Evolutionary conservation across 495 filamentous ascomycete genomes (phyloP).

Genomic region (Annulohypoxylon moriforme): DNA sequence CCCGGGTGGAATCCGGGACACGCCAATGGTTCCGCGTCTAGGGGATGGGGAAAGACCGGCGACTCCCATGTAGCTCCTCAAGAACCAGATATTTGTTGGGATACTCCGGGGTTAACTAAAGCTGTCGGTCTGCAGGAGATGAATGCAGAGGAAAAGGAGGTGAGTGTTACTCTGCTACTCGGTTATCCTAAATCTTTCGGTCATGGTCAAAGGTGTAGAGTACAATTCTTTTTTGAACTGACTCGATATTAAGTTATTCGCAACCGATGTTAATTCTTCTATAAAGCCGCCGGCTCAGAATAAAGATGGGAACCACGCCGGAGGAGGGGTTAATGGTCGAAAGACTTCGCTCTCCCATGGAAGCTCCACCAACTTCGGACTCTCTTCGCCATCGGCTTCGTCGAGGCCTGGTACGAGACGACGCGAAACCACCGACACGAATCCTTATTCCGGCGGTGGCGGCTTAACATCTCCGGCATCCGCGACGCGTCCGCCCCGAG

Average conservation of each 20-base stretch:
- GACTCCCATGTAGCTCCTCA: constrained; percentile 70
- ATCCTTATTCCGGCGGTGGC: constrained; percentile 66
- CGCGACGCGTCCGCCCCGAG: constrained; percentile 59
- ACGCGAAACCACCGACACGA: constrained; percentile 88
- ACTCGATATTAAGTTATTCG: constrained; percentile 66
- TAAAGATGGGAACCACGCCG: constrained; percentile 72
- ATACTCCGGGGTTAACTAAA: constrained; percentile 74
- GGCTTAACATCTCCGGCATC: constrained; percentile 63
- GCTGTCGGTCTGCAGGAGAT: constrained; percentile 81
- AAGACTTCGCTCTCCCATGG: constrained; percentile 79
- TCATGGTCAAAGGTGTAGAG: not conserved
- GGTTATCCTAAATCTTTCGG: constrained; percentile 40
- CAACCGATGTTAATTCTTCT: constrained; percentile 89
- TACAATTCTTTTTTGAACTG: constrained; percentile 8
- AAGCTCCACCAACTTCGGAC: constrained; percentile 56
- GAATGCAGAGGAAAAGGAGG: constrained; percentile 86
- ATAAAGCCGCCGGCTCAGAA: constrained; percentile 84
- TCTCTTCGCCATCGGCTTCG: constrained; percentile 70
- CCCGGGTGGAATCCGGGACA: constrained; percentile 80
- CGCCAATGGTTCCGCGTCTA: constrained; percentile 68
- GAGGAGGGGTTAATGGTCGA: constrained; percentile 69
- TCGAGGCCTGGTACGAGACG: constrained; percentile 78
- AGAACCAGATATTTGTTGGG: constrained; percentile 91
- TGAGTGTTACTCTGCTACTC: constrained; percentile 48
- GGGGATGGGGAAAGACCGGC: constrained; percentile 80